Evolutionary conservation across 2,329 filamentous ascomycete species (phyloP).

Genomic region (Paramyrothecium sp.): DNA sequence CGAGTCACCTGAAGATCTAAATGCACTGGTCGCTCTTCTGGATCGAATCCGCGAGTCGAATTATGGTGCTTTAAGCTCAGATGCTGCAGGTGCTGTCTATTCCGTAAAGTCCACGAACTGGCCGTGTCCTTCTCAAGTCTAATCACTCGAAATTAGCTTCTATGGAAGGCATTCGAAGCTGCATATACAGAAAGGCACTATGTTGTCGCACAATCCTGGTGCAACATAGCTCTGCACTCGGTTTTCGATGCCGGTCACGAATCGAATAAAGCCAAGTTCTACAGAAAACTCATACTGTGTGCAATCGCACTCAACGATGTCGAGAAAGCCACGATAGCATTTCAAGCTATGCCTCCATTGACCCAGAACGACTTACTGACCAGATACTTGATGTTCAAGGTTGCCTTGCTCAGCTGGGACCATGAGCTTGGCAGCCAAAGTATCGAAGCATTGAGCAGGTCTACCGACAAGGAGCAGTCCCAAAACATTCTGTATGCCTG

Average conservation of each 20-base stretch:
- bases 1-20: conserved; percentile 21
- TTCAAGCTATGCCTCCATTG: conserved; percentile 56
- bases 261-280: conserved; percentile 65
- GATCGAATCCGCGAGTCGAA: conserved; percentile 40
- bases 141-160: conserved; percentile 48
- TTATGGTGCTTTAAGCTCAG: conserved; percentile 48
- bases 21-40: conserved; percentile 21
- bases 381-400: conserved; percentile 73
- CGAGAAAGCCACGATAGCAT: conserved; percentile 31
- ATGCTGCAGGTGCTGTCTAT: conserved; percentile 66
- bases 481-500: conserved; percentile 75
- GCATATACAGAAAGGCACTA: conserved; percentile 52
- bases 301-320: conserved; percentile 48
- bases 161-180: conserved; percentile 78
- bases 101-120: conserved; percentile 45
- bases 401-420: conserved; percentile 61
- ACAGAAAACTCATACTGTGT: conserved; percentile 72
- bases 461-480: conserved; percentile 42
- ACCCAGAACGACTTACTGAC: conserved; percentile 63
- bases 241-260: conserved; percentile 66
- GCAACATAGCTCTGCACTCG: conserved; percentile 62
- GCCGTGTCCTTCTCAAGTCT: neutral
- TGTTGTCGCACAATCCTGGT: conserved; percentile 66
- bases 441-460: conserved; percentile 58
- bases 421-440: conserved; percentile 59